Evolutionary conservation across 768 basidiomycete species (phyloP).

Genomic region (Obba rivulosa): DNA sequence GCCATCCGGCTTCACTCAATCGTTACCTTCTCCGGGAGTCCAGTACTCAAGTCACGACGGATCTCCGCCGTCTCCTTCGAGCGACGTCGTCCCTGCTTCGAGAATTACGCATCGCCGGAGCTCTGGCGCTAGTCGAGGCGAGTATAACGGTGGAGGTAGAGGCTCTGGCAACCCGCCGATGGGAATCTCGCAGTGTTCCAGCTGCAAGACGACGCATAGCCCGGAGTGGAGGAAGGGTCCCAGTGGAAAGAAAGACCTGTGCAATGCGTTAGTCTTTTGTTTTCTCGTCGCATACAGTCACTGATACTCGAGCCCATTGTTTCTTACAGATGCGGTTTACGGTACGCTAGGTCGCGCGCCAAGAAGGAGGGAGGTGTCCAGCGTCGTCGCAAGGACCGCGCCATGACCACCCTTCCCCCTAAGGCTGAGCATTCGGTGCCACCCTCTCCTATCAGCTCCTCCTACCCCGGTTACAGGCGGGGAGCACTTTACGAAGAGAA

Average conservation of each 20-base stretch:
- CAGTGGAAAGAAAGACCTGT: slow-evolving; percentile 85
- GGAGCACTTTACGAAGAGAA: slow-evolving; percentile 40
- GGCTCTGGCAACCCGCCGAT: slow-evolving; percentile 60
- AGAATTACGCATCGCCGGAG: slow-evolving; percentile 37
- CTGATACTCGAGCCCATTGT: neutral
- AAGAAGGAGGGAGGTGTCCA: slow-evolving; percentile 72
- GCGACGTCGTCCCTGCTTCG: slow-evolving; percentile 41
- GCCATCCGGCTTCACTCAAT: slow-evolving; percentile 14
- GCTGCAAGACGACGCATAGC: slow-evolving; percentile 76
- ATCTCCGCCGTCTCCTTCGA: slow-evolving; percentile 19
- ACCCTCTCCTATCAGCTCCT: slow-evolving; percentile 33
- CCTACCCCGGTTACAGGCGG: slow-evolving; percentile 43
- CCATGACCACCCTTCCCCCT: slow-evolving; percentile 21
- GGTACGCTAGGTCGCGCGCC: slow-evolving; percentile 82
- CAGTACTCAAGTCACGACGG: slow-evolving; percentile 14
- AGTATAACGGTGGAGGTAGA: slow-evolving; percentile 39
- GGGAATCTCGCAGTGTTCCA: slow-evolving; percentile 69
- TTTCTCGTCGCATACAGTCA: slow-evolving; percentile 11
- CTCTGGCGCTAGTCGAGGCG: slow-evolving; percentile 46
- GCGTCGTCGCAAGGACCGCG: slow-evolving; percentile 64
- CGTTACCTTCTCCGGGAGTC: slow-evolving; percentile 15
- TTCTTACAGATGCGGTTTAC: slow-evolving; percentile 65
- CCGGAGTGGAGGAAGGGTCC: slow-evolving; percentile 93
- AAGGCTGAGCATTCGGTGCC: slow-evolving; percentile 23
- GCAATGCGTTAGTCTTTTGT: slow-evolving; percentile 73